A percentile compares a stretch with the other conserved stretches of the same genome.
These are phyloP conservation scores for Fraxinus nigra DNA, from an alignment of 305 asterid genomes.

Conservation along the genomic window DNA sequence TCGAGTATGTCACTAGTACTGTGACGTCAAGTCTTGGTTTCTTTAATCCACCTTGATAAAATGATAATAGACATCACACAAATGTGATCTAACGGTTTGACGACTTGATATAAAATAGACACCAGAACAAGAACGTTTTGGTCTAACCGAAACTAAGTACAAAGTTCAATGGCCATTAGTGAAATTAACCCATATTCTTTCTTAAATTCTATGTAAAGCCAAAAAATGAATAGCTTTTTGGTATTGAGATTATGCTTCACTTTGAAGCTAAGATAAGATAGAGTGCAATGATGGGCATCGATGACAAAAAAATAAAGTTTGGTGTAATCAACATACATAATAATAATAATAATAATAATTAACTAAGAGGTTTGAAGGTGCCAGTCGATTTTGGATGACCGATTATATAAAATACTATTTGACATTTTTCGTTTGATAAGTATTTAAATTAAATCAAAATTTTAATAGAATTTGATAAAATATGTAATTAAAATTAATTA, in stretches of 20 bases:
- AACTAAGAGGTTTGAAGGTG: not conserved
- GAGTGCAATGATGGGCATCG: not conserved
- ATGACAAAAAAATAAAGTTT: not conserved
- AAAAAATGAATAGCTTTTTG: not conserved
- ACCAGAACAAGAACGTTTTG: not conserved
- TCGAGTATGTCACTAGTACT: not conserved
- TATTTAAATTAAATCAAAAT: no score
- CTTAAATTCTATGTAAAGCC: not conserved
- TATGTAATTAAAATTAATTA: no score
- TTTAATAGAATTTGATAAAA: no score
- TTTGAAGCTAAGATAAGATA: constrained; percentile 35
- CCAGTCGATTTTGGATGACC: not conserved
- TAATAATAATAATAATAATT: no score
- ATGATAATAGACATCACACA: not conserved
- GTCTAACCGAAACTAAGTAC: not conserved
- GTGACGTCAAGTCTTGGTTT: not conserved
- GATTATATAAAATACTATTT: no score
- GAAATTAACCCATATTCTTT: not conserved
- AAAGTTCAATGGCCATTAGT: not conserved
- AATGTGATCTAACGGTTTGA: not conserved
- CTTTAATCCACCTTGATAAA: not conserved
- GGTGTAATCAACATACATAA: not conserved
- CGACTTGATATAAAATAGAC: not conserved
- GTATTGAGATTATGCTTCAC: constrained; percentile 22
- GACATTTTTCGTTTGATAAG: no score